Evolutionary conservation across 2,329 filamentous ascomycete genomes (phyloP).

Genomic region (Aspergillus fijiensis): DNA sequence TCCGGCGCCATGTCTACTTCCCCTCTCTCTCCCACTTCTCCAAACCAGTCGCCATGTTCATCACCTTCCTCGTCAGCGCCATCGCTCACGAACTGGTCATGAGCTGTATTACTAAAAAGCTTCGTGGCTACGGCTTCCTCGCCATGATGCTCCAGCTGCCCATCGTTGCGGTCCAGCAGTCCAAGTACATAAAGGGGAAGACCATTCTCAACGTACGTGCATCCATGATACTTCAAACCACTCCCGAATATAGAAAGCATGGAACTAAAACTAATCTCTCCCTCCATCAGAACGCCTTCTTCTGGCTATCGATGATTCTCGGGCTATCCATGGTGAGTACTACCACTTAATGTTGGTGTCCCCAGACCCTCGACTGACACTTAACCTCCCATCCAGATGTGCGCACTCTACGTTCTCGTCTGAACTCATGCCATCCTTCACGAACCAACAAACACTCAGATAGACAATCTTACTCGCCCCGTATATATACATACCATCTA

Average conservation of each 20-base stretch:
- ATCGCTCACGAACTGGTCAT: conserved; percentile 93
- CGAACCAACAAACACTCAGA: background rate
- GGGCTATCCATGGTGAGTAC: conserved; percentile 73
- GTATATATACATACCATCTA: too few species aligned
- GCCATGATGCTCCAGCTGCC: conserved; percentile 97
- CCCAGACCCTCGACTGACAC: background rate
- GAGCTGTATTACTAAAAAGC: conserved; percentile 96
- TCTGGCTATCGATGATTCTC: conserved; percentile 89
- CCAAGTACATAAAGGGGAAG: conserved; percentile 69
- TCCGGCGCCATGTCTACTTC: conserved; percentile 89
- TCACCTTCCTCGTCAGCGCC: conserved; percentile 89
- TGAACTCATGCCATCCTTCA: conserved; percentile 25
- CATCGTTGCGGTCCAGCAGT: conserved; percentile 87
- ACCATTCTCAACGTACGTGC: conserved; percentile 68
- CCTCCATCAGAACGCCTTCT: conserved; percentile 65
- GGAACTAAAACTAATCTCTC: background rate
- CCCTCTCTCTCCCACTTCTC: conserved; percentile 76
- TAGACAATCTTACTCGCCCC: background rate
- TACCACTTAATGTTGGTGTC: background rate
- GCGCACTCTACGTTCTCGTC: conserved; percentile 60
- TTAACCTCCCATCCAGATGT: conserved; percentile 47
- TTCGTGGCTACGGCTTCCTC: conserved; percentile 88
- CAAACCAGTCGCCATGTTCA: conserved; percentile 72
- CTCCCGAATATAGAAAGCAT: background rate
- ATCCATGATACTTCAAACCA: too few species aligned